phyloP scores from a whole-genome alignment of 345 rosid genomes.

The Turritis glabra region DNA sequence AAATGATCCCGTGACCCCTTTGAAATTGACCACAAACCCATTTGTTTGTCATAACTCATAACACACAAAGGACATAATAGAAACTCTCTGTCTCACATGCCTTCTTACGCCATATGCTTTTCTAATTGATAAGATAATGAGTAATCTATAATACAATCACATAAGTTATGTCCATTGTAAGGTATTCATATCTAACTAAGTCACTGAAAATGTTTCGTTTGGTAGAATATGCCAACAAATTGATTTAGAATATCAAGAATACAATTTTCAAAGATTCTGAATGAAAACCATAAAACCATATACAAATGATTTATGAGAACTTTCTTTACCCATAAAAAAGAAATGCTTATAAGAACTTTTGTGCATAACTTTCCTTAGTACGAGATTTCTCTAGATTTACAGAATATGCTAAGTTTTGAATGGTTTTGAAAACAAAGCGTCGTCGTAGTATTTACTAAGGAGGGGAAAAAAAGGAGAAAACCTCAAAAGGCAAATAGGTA shows the following conservation, averaged over 20 bases:
- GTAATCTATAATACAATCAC: not conserved
- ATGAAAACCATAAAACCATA: not conserved
- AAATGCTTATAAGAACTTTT: not conserved
- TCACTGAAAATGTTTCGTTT: conserved; percentile 12
- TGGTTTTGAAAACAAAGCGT: conserved; percentile 11
- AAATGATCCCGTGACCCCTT: conserved; percentile 37
- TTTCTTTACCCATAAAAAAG: too few species aligned
- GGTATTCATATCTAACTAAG: conserved; percentile 18
- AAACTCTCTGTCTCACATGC: conserved; percentile 36
- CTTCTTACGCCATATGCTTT: conserved; percentile 24
- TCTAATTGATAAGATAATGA: not conserved
- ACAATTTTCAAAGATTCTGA: not conserved
- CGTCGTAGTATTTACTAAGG: conserved; percentile 12
- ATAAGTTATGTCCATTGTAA: not conserved
- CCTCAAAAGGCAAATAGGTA: not conserved
- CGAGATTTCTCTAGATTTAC: not conserved
- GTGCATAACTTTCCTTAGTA: not conserved
- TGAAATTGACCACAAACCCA: conserved; percentile 31
- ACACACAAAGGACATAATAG: conserved; percentile 31
- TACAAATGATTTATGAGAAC: not conserved
- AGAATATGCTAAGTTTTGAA: not conserved
- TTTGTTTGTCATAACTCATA: conserved; percentile 5
- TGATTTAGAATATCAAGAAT: not conserved
- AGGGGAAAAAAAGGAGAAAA: not conserved
- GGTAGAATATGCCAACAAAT: conserved; percentile 13